Evolutionary conservation across 1,284 basidiomycete genomes (phyloP).

Genomic region (Papiliotrema nemorosa): DNA sequence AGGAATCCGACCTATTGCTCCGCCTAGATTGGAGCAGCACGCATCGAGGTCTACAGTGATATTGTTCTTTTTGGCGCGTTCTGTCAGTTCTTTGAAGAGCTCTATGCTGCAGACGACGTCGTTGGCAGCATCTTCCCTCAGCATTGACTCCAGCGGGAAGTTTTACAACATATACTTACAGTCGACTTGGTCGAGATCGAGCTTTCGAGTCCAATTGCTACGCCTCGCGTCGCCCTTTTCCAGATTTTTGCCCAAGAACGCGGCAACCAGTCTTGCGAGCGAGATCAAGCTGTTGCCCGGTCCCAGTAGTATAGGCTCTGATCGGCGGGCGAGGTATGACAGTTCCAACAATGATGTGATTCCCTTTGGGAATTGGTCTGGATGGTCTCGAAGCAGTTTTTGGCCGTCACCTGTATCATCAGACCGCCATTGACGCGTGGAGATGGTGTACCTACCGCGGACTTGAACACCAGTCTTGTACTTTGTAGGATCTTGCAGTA

Average conservation of each 20-base stretch:
- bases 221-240: conserved; percentile 37
- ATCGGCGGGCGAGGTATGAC: conserved; percentile 33
- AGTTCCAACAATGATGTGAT: conserved; percentile 39
- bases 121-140: conserved; percentile 46
- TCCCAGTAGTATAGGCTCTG: conserved; percentile 36
- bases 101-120: conserved; percentile 46
- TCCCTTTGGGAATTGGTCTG: conserved; percentile 16
- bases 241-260: conserved; percentile 41
- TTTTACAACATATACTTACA: conserved; percentile 32
- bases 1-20: background rate
- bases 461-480: conserved; percentile 48
- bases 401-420: conserved; percentile 32
- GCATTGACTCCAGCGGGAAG: background rate
- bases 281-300: conserved; percentile 30
- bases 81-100: conserved; percentile 25
- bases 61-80: conserved; percentile 13
- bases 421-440: too few relatives aligned
- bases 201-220: conserved; percentile 37
- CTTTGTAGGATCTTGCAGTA: conserved; percentile 34
- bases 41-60: conserved; percentile 15
- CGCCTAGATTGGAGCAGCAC: conserved; percentile 10
- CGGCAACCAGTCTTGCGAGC: conserved; percentile 36
- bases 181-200: conserved; percentile 34
- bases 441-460: conserved; percentile 16
- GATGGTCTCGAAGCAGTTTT: conserved; percentile 47